Conservation (phyloP, 2,329 filamentous ascomycete genomes). For the Aspergillus flavus region DNA sequence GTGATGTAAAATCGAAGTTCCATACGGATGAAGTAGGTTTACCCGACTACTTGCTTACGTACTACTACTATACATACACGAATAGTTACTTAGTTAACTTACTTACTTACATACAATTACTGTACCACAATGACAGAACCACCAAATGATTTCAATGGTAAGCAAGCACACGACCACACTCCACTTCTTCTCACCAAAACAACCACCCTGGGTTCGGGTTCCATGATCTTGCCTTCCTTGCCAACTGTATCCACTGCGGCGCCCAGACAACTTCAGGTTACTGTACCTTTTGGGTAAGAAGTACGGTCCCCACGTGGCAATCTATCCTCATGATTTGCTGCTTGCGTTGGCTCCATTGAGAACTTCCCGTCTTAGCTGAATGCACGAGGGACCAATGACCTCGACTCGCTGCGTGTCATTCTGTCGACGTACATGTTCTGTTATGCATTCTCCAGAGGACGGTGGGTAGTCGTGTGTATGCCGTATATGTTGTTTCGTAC, state of each 20-base stretch:
- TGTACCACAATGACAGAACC: background rate
- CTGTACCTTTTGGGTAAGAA: background rate
- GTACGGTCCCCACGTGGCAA: conserved; percentile 7
- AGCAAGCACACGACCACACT: conserved; percentile 2
- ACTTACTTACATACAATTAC: background rate
- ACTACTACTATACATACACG: no score
- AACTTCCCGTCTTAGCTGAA: background rate
- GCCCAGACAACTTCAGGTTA: background rate
- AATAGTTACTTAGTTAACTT: background rate
- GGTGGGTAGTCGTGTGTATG: background rate
- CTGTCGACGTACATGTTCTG: background rate
- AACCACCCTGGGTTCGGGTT: background rate
- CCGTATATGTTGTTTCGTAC: background rate
- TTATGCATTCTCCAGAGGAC: background rate
- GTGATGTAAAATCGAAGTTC: background rate
- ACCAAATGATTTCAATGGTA: background rate
- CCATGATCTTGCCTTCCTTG: background rate
- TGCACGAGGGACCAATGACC: background rate
- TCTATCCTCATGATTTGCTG: conserved; percentile 4
- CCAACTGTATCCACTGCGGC: background rate
- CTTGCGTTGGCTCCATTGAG: background rate
- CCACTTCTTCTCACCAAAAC: background rate
- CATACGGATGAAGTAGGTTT: background rate
- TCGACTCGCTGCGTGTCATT: background rate
- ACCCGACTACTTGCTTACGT: background rate